phyloP scores from a whole-genome alignment of 2,329 filamentous ascomycete genomes.

The Penicillium sp. region DNA sequence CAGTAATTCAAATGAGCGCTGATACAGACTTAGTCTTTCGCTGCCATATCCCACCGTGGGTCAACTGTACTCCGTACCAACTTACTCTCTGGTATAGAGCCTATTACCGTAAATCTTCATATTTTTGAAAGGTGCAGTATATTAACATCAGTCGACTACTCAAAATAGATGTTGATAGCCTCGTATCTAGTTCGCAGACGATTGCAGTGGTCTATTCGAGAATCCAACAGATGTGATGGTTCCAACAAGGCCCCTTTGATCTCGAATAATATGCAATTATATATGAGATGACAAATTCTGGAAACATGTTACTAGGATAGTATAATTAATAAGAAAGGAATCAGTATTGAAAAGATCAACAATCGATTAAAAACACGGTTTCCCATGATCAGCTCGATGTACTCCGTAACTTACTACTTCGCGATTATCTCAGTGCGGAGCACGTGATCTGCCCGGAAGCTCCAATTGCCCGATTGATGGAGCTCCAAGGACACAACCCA shows the following conservation, averaged over 20 bases:
- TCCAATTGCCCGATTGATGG: slow-evolving; percentile 2
- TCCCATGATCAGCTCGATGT: background rate
- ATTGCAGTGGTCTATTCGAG: too few species aligned
- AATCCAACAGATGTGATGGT: too few species aligned
- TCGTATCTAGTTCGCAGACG: too few species aligned
- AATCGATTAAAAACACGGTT: background rate
- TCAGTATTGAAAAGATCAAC: background rate
- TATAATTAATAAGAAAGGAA: background rate
- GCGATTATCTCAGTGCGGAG: background rate
- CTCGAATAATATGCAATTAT: too few species aligned
- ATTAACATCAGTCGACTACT: too few species aligned
- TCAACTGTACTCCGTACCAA: background rate
- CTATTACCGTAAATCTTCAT: too few species aligned
- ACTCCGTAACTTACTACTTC: background rate
- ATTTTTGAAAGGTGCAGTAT: too few species aligned
- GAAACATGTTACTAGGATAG: too few species aligned
- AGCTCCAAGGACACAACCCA: slow-evolving; percentile 3
- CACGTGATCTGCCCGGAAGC: background rate
- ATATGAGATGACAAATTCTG: too few species aligned
- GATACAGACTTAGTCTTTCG: background rate
- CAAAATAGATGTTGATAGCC: too few species aligned
- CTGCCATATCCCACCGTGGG: background rate
- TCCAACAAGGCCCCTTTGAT: too few species aligned
- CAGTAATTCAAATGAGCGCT: background rate
- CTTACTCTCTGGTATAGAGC: background rate